Evolutionary conservation across 75 land plant genomes (phyloP), one percentile per base, ranked within the genome.

Genomic region (Picea sitchensis): DNA sequence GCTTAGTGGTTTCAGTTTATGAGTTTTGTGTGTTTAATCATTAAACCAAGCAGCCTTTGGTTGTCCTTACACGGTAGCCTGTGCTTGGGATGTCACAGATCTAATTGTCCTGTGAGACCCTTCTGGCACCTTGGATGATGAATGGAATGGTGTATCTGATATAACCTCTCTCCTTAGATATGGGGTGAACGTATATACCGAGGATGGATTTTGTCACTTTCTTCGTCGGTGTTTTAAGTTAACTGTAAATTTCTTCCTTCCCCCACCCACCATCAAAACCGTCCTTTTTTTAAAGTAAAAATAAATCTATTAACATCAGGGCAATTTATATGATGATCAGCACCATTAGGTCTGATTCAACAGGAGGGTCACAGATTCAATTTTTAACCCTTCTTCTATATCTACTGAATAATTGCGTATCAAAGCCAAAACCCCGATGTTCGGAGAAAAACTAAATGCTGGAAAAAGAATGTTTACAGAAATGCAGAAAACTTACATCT

Each of bases 401-500:
- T 62, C 64, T 21, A 62, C 2, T 18, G 64, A 62, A 62, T 62
- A 62, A 21, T 18, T 21, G 18, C 64, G 3, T 62, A 18, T 18
- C 64, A 5, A 62, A 62, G 21, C 5, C 12, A n/a, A 20, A 63
- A 23, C 26, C 7, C 23, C 15, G 26, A 0, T 20, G 65, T n/a
- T 64, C 20, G 1, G 21, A 20, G 26, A 18, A 6, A 32, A 14
- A 69, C 21, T 18, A 34, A 62, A 20, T 5, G 15, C 20, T 38
- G 14, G 38, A 32, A 72, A 32, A 14, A 13, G 41, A 15, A 3
- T 64, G 26, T 64, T 64, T 23, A 6, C 61, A 14, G 75, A 38
- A 6, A 36, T 30, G n/a, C 6, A 7, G 2, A 58, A 77, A 18
- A 64, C 88, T 83, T 82, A 92, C 98, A 85, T 87, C 79, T 65